Evolutionary conservation across 345 rosid species (phyloP).

Genomic region (Pelargonium nanum): DNA sequence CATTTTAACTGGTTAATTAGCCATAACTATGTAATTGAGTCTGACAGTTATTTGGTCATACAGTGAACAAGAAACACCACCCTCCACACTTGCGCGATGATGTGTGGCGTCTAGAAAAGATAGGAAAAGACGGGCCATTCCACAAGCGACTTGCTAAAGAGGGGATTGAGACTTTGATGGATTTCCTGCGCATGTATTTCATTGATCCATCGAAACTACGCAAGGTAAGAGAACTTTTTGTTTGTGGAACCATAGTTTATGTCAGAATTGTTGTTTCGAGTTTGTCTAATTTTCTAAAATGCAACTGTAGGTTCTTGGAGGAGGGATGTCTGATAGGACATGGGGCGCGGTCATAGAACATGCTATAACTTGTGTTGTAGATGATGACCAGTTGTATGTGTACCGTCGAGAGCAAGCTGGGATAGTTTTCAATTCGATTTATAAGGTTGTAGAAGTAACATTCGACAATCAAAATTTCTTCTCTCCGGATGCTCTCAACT

Average conservation of each 20-base stretch:
- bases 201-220: slow-evolving; percentile 16
- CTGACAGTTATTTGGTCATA: background rate
- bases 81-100: slow-evolving; percentile 28
- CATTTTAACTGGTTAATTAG: background rate
- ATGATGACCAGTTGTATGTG: slow-evolving; percentile 30
- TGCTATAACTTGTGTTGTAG: slow-evolving; percentile 43
- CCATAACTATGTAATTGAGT: background rate
- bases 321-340: slow-evolving; percentile 27
- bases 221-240: slow-evolving; percentile 29
- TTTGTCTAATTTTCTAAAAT: background rate
- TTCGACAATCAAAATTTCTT: slow-evolving; percentile 19
- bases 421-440: slow-evolving; percentile 45
- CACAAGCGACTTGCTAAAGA: slow-evolving; percentile 16
- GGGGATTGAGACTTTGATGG: slow-evolving; percentile 19
- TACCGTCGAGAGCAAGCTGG: slow-evolving; percentile 23
- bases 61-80: slow-evolving; percentile 35
- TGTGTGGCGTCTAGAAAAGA: slow-evolving; percentile 33
- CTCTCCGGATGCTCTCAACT: slow-evolving; percentile 23
- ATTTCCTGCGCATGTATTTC: slow-evolving; percentile 18
- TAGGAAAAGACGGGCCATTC: slow-evolving; percentile 26
- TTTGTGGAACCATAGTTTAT: background rate
- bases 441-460: slow-evolving; percentile 30
- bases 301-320: slow-evolving; percentile 34
- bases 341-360: slow-evolving; percentile 57
- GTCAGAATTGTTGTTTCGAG: background rate